These are phyloP conservation scores for Pleurotus tuoliensis DNA, from an alignment of 768 basidiomycete species.

Conservation along the genomic window DNA sequence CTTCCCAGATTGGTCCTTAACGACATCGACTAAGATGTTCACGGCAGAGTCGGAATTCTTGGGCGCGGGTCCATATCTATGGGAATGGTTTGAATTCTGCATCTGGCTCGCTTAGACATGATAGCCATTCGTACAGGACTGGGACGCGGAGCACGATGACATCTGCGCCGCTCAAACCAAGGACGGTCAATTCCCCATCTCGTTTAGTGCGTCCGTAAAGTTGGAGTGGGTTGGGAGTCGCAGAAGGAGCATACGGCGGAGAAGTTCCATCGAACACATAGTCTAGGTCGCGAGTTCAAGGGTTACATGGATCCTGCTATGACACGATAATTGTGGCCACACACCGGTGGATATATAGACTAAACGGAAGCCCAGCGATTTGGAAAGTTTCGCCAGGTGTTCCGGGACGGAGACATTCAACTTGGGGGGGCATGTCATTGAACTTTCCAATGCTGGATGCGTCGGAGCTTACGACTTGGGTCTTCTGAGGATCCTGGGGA, in stretches of 20 bases:
- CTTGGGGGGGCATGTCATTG: conserved; percentile 31
- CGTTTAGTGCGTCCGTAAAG: conserved; percentile 86
- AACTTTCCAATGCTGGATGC: not conserved
- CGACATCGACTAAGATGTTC: conserved; percentile 84
- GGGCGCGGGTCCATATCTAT: conserved; percentile 82
- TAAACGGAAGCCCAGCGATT: conserved; percentile 58
- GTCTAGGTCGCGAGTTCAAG: conserved; percentile 39
- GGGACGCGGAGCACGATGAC: conserved; percentile 83
- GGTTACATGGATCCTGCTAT: too few relatives aligned
- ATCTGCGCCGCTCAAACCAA: conserved; percentile 53
- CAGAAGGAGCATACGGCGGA: conserved; percentile 80
- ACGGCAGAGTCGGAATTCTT: conserved; percentile 87
- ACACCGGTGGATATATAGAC: conserved; percentile 89
- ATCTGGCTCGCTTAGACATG: not conserved
- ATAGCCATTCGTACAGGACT: conserved; percentile 52
- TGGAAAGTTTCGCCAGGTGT: conserved; percentile 65
- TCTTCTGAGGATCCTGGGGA: conserved; percentile 61
- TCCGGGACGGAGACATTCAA: conserved; percentile 79
- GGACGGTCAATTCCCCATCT: conserved; percentile 79
- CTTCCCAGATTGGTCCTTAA: conserved; percentile 84
- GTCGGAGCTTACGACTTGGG: conserved; percentile 46
- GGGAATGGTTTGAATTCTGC: conserved; percentile 1
- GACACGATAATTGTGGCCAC: not conserved
- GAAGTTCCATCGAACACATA: conserved; percentile 96
- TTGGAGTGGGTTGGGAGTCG: conserved; percentile 79